Base-by-base conservation (phyloP, 495 filamentous ascomycete species). In the Podospora comata region DNA sequence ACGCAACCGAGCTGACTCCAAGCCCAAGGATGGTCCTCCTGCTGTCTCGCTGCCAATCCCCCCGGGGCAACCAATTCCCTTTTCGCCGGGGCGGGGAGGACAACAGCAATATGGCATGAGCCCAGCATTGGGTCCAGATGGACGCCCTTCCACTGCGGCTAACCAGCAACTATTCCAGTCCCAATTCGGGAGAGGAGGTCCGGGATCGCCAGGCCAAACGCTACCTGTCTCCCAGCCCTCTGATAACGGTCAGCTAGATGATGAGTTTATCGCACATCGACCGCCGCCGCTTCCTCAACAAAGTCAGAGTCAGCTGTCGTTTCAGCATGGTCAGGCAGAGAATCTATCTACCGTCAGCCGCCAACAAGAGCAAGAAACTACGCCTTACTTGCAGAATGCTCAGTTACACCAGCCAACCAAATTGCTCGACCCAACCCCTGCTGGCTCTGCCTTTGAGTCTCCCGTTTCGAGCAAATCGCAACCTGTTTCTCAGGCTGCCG, bases 391-490 rank as follows among this genome's bases (percentile, higher is more conserved):
- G 11, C 71, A 68, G 55, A 65, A 54, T 27, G 18, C 68, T 28
- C 72, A 68, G 23, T 26, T 20, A 48, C 72, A 71, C 48, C 62
- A 70, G n/a, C 20, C 19, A 53, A 32, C 59, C 13, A 71, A 64
- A 19, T 11, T 62, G 3, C 62, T 53, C 20, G 68, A 59, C 11
- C 62, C 63, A 13, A 66, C 70, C 2, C 65, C 72, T 20, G 55
- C 68, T 44, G 70, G 30, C 3, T 71, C 69, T 3, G 32, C 56
- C 34, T 34, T 69, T 0, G 73, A 70, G 26, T 76, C 72, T 15
- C 74, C 74, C 0, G 67, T 68, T 4, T 74, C 75, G 13, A 72
- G 71, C 9, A 70, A 60, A 2, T 72, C 72, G 0, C 75, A 74
- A 56, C 68, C 72, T 3, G 55, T 34, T n/a, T 62, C 67, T 23